Conservation (phyloP, 495 filamentous ascomycete genomes). For the Xylaria telfairii region DNA sequence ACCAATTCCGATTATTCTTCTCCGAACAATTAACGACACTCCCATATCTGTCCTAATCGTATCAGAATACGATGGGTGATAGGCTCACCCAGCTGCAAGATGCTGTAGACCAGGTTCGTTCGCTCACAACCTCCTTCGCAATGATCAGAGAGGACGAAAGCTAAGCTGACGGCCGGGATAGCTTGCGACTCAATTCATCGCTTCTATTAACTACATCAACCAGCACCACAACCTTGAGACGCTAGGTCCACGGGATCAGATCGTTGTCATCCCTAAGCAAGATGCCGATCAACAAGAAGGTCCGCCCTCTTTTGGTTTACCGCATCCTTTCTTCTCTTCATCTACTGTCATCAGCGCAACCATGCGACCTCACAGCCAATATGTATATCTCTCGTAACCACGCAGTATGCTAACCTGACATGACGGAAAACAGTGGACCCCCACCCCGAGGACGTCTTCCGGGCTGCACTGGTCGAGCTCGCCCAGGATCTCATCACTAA, state of each 20-base stretch:
- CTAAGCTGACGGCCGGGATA: constrained; percentile 43
- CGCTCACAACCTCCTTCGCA: not conserved
- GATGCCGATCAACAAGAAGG: constrained; percentile 50
- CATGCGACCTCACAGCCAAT: not conserved
- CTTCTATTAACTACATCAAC: constrained; percentile 80
- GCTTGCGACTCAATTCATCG: constrained; percentile 90
- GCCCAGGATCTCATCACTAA: constrained; percentile 87
- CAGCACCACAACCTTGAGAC: constrained; percentile 78
- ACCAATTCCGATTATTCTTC: not conserved
- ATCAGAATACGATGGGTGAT: constrained; percentile 75
- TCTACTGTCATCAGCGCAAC: not conserved
- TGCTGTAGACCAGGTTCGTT: constrained; percentile 81
- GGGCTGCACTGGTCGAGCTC: constrained; percentile 75
- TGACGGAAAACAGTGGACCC: constrained; percentile 54
- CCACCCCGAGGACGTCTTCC: constrained; percentile 70
- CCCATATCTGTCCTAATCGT: too few relatives aligned
- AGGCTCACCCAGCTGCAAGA: constrained; percentile 93
- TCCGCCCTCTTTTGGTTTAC: constrained; percentile 24
- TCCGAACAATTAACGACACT: not conserved
- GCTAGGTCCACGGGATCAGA: constrained; percentile 63
- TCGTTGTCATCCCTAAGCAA: constrained; percentile 60
- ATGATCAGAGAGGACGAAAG: not conserved
- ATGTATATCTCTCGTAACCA: constrained; percentile 11
- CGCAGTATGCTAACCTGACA: not conserved
- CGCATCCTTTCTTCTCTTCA: not conserved